These are phyloP conservation scores for Haematococcus sp. DNA, from an alignment of 139 green algal genomes.

Conservation along the genomic window DNA sequence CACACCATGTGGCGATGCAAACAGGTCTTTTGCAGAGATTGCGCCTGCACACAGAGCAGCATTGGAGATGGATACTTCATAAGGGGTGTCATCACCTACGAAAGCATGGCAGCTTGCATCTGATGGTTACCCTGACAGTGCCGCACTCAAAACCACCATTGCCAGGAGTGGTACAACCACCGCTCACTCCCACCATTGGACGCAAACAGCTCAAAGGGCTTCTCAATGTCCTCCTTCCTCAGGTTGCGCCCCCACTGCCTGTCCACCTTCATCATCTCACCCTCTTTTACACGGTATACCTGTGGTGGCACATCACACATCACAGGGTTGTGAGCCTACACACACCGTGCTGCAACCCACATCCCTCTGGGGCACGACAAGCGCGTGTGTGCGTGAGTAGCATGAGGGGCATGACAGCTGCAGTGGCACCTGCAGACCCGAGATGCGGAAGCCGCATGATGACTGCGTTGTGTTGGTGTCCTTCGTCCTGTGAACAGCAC, in stretches of 20 bases:
- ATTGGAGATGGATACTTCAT: background rate
- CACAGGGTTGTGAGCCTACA: background rate
- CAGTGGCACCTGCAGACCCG: conserved; percentile 74
- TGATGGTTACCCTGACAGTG: too few relatives aligned
- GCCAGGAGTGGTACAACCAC: too few relatives aligned
- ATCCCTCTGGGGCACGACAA: background rate
- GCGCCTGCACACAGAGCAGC: conserved; percentile 12
- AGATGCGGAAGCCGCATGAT: conserved; percentile 80
- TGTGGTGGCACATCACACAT: conserved; percentile 62
- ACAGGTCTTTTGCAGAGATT: conserved; percentile 53
- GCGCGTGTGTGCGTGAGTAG: too few relatives aligned
- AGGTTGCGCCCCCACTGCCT: conserved; percentile 76
- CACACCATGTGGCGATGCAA: conserved; percentile 18
- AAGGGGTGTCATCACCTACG: too few relatives aligned
- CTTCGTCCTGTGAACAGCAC: conserved; percentile 51
- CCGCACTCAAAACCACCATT: too few relatives aligned
- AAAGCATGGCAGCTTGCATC: too few relatives aligned
- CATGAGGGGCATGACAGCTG: too few relatives aligned
- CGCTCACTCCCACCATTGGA: conserved; percentile 75
- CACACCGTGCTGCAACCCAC: background rate
- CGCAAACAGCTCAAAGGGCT: conserved; percentile 66
- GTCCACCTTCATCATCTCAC: conserved; percentile 48
- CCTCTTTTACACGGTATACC: conserved; percentile 48
- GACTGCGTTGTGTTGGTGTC: conserved; percentile 71
- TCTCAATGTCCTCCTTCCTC: conserved; percentile 45